Conservation (phyloP, 305 asterid genomes). For the Fraxinus latifolia region DNA sequence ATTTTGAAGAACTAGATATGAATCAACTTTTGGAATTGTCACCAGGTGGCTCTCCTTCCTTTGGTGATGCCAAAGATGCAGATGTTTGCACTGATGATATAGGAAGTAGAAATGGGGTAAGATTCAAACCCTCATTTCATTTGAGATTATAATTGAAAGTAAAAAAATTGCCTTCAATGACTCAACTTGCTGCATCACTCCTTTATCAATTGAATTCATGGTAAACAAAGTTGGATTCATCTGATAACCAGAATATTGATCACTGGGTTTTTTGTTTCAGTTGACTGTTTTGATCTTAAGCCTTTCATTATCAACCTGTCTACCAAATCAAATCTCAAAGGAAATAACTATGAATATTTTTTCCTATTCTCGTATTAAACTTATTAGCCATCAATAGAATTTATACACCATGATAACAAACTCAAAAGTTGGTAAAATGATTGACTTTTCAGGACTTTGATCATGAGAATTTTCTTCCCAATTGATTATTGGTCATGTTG, state of each 20-base stretch:
- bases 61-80: conserved; percentile 30
- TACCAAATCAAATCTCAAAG: background rate
- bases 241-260: background rate
- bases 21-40: conserved; percentile 46
- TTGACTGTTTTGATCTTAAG: background rate
- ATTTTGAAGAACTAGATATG: conserved; percentile 37
- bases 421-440: background rate
- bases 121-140: background rate
- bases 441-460: background rate
- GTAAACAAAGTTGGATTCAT: background rate
- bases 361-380: background rate
- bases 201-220: background rate
- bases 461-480: background rate
- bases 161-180: background rate
- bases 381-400: background rate
- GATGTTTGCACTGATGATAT: conserved; percentile 14
- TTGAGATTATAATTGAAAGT: background rate
- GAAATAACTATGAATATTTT: background rate
- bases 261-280: background rate
- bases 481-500: background rate
- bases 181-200: background rate
- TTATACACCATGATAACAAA: background rate
- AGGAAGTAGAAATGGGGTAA: conserved; percentile 25
- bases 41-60: conserved; percentile 58
- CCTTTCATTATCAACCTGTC: background rate